A percentile compares a stretch with the other conserved stretches of the same genome.
Evolutionary conservation across 164 flowering plant species (phyloP).

Genomic region (Sedum album): DNA sequence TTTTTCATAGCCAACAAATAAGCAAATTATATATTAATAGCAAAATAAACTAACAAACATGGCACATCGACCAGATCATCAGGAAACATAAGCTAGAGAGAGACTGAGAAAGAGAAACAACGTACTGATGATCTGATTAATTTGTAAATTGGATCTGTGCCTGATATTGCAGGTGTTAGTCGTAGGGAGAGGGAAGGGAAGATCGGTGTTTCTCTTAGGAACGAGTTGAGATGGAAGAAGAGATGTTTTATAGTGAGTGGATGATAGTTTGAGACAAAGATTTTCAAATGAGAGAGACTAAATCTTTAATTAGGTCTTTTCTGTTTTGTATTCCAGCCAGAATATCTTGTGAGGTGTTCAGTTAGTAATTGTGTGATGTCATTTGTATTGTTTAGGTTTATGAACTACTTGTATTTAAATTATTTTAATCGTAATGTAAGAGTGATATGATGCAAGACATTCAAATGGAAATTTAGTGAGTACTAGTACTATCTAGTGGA

Average conservation of each 20-base stretch:
- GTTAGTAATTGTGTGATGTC: too few relatives aligned
- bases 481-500: background rate
- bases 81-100: background rate
- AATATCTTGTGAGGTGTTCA: too few relatives aligned
- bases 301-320: too few relatives aligned
- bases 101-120: background rate
- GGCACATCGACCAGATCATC: background rate
- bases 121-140: background rate
- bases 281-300: too few relatives aligned
- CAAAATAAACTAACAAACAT: background rate
- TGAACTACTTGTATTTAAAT: too few relatives aligned
- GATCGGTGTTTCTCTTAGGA: background rate
- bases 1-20: background rate
- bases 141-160: background rate
- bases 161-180: background rate
- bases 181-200: background rate
- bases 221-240: background rate
- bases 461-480: too few relatives aligned
- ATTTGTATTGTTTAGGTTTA: too few relatives aligned
- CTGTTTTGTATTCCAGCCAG: too few relatives aligned
- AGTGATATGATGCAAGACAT: background rate
- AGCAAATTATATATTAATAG: background rate
- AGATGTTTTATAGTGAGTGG: constrained; percentile 2
- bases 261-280: background rate
- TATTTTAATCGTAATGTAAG: background rate